phyloP scores from a whole-genome alignment of 164 flowering plant genomes.

The Echeveria elegans region DNA sequence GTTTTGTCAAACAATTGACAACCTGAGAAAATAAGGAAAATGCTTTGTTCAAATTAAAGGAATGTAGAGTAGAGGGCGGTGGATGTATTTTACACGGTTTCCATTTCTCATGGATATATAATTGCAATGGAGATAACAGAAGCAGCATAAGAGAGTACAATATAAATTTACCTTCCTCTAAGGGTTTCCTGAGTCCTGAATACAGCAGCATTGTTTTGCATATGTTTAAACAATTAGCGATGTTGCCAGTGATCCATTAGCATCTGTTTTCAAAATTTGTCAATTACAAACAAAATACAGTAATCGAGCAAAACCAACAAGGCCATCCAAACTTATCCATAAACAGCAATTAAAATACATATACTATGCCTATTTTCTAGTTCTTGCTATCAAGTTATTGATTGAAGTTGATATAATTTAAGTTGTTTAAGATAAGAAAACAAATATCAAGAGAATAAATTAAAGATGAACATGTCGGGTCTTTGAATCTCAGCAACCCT shows the following conservation, averaged over 20 bases:
- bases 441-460: not conserved
- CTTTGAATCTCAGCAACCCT: conserved; percentile 78
- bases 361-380: too few relatives aligned
- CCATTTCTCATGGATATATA: not conserved
- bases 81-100: too few relatives aligned
- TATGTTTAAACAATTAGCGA: conserved; percentile 83
- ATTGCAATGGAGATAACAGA: too few relatives aligned
- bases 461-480: conserved; percentile 48
- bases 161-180: conserved; percentile 86
- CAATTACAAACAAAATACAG: not conserved
- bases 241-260: conserved; percentile 87
- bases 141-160: not conserved
- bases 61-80: not conserved
- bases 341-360: too few relatives aligned
- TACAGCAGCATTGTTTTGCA: conserved; percentile 98
- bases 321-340: too few relatives aligned
- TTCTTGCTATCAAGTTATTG: too few relatives aligned
- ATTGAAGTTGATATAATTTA: too few relatives aligned
- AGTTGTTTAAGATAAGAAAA: too few relatives aligned
- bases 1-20: conserved; percentile 76
- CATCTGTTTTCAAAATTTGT: conserved; percentile 66
- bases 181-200: conserved; percentile 85
- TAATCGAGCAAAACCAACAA: too few relatives aligned
- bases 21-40: conserved; percentile 29
- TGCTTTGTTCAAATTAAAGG: not conserved